Evolutionary conservation across 2,329 filamentous ascomycete genomes (phyloP), one percentile per base, ranked within the genome.

Genomic region (Thelonectria blattea): DNA sequence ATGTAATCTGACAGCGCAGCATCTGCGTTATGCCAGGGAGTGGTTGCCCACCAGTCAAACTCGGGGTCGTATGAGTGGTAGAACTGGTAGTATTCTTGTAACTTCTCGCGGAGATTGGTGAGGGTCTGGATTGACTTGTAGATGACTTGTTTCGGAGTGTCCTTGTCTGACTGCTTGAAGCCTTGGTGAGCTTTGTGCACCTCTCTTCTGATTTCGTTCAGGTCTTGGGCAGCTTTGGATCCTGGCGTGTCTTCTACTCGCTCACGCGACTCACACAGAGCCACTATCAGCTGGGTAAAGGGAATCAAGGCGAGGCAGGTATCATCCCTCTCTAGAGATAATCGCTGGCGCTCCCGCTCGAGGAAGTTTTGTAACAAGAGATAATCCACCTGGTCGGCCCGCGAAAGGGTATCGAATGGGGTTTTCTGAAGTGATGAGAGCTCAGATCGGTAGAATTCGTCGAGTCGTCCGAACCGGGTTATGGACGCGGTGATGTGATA

Each of bases 21-120:
- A 22, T 79, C 70, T 3, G 83, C 72, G 2, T 73, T 68, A 2
- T 71, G 65, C 64, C 80, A 83, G 1, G 83, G 82, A 6, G 75
- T 69, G 0, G 75, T 71, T 0, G 80, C 78, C 85, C 85, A 88
- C 82, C 83, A 87, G 43, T 83, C 80, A 55, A 86, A 86, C 14
- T 78, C 57, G 1, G 85, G 84, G 62, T 87, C 82, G 64, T 87
- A 87, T 3, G 79, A 80, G 30, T 76, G 73, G 68, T 84, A 87
- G 66, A 86, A 88, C 0, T 50, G 60, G 55, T 76, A 80, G 67
- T 79, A 80, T 63, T 87, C 83, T 2, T 72, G 63, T 0, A 87
- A 70, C 50, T 79, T 76, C 0, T 34, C 52, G 0, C 74, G 71
- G 5, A 87, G 68, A 24, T 79, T 71, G 5, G 68, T 67, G 0